A percentile compares a stretch with the other conserved stretches of the same genome.
Evolutionary conservation across 257 asterid species (phyloP).

Genomic region (Lavandula angustifolia): DNA sequence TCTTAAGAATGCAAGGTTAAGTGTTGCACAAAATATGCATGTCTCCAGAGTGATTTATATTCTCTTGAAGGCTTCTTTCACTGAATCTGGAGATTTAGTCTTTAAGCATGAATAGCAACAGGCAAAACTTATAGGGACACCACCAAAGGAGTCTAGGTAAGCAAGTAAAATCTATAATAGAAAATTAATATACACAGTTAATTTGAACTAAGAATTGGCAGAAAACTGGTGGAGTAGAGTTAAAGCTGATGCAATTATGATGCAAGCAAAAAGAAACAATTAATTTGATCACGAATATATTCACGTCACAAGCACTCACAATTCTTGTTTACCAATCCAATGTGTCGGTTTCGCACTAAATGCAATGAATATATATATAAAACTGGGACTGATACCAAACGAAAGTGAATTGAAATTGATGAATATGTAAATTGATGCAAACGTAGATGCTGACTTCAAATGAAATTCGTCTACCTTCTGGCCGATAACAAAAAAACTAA

Average conservation of each 20-base stretch:
- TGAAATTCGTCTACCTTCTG: no score
- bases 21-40: neutral
- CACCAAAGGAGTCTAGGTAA: neutral
- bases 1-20: slow-evolving; percentile 10
- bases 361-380: no score
- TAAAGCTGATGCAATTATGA: neutral
- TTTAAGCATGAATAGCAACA: neutral
- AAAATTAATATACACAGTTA: neutral
- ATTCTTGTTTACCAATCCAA: no score
- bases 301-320: no score
- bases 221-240: neutral
- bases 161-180: neutral
- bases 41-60: neutral
- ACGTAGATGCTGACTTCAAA: no score
- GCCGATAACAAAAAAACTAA: no score
- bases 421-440: no score
- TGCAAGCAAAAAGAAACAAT: no score
- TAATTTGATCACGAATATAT: no score
- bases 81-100: neutral
- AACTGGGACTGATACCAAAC: no score
- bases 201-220: neutral
- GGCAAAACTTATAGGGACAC: neutral
- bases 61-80: slow-evolving; percentile 10
- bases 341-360: no score
- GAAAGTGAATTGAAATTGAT: no score